Conservation (phyloP, 257 asterid genomes). For the Solanum rostratum region DNA sequence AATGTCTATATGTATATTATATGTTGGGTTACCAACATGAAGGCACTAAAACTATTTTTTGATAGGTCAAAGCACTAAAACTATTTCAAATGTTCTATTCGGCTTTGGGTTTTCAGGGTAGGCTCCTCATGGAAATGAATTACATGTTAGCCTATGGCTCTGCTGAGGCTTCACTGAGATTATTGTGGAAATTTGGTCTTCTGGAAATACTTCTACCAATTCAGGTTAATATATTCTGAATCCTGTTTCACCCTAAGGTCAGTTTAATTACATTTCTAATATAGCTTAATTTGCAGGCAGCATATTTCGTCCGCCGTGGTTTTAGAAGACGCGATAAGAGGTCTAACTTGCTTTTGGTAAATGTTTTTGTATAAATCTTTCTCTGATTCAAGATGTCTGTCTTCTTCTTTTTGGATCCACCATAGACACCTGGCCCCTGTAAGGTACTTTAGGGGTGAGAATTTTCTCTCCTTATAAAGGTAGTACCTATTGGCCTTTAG, state of each 20-base stretch:
- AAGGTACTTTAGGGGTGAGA: not conserved
- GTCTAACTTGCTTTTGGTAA: constrained; percentile 29
- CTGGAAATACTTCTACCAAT: constrained; percentile 23
- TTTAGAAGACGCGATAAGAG: constrained; percentile 21
- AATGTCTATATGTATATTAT: not conserved
- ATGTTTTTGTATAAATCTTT: not conserved
- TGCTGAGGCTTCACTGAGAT: constrained; percentile 23
- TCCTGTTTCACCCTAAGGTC: not conserved
- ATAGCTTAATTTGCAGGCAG: constrained; percentile 13
- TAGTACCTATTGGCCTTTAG: not conserved
- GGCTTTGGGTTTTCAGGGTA: constrained; percentile 8
- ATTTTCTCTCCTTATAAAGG: not conserved
- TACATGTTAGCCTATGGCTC: constrained; percentile 30
- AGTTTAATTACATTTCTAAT: not conserved
- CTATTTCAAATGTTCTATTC: not conserved
- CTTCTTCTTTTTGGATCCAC: not conserved
- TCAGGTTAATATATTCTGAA: constrained; percentile 2
- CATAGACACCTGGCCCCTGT: not conserved
- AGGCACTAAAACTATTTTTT: not conserved
- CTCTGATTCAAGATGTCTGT: not conserved
- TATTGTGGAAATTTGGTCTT: constrained; percentile 24
- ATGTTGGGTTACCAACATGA: not conserved
- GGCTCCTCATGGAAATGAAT: constrained; percentile 26
- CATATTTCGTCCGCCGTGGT: constrained; percentile 18
- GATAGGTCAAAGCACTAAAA: not conserved